Conservation (phyloP, 768 basidiomycete species). For the Russula sp. region DNA sequence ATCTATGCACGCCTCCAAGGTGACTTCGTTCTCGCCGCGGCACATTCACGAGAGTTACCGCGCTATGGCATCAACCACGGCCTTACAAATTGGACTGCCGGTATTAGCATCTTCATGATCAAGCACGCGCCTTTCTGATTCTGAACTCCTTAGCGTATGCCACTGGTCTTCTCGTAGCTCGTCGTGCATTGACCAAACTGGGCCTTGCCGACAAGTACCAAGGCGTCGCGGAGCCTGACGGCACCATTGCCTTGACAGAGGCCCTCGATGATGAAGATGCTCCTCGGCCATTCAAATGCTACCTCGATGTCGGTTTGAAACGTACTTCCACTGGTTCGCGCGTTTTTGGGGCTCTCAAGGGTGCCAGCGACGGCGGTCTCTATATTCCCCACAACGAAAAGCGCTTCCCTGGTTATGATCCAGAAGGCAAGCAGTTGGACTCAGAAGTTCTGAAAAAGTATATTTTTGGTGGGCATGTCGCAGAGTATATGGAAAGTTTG, state of each 20-base stretch:
- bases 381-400: constrained; percentile 97
- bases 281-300: constrained; percentile 98
- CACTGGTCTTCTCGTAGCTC: constrained; percentile 91
- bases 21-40: constrained; percentile 87
- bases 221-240: constrained; percentile 89
- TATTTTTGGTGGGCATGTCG: constrained; percentile 95
- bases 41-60: constrained; percentile 88
- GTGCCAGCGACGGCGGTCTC: constrained; percentile 95
- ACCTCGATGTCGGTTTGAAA: constrained; percentile 97
- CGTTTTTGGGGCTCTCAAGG: constrained; percentile 98
- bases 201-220: constrained; percentile 98
- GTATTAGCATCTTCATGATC: constrained; percentile 39
- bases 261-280: constrained; percentile 86
- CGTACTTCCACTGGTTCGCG: constrained; percentile 97
- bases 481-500: constrained; percentile 98
- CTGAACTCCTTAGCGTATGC: constrained; percentile 71
- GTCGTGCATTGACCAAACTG: constrained; percentile 91
- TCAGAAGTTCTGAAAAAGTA: constrained; percentile 96
- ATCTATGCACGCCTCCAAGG: constrained; percentile 97
- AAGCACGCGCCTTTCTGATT: constrained; percentile 3
- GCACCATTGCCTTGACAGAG: constrained; percentile 80
- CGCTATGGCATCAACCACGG: constrained; percentile 97
- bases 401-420: constrained; percentile 97
- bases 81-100: constrained; percentile 98
- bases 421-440: constrained; percentile 89